Conservation (phyloP, 2,329 filamentous ascomycete genomes). For the Cercospora nicotianae region DNA sequence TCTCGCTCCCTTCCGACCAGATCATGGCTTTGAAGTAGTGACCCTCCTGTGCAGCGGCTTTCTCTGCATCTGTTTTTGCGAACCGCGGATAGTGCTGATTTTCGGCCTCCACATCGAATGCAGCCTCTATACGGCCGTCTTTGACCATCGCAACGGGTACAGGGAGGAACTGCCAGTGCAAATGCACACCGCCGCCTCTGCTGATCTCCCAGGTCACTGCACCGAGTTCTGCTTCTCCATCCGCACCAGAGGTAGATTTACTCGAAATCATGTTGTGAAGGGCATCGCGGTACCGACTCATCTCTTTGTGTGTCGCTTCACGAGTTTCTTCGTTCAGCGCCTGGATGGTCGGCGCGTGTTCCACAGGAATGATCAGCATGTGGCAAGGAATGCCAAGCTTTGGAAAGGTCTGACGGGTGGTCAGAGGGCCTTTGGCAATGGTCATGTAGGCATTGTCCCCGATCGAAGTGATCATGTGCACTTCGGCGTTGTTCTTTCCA, state of each 20-base stretch:
- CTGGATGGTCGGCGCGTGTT: conserved; percentile 74
- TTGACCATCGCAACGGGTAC: conserved; percentile 66
- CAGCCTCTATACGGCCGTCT: conserved; percentile 78
- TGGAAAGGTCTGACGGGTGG: conserved; percentile 68
- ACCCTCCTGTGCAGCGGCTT: conserved; percentile 31
- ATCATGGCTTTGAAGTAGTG: conserved; percentile 41
- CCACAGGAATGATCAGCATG: conserved; percentile 85
- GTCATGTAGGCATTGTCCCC: conserved; percentile 86
- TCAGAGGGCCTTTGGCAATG: conserved; percentile 86
- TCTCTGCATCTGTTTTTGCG: conserved; percentile 33
- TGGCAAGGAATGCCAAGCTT: conserved; percentile 77
- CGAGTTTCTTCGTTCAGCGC: conserved; percentile 60
- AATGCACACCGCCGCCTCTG: conserved; percentile 75
- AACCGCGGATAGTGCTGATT: conserved; percentile 64
- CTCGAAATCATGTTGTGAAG: conserved; percentile 72
- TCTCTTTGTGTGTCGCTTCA: conserved; percentile 69
- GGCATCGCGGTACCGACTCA: conserved; percentile 74
- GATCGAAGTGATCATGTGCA: conserved; percentile 87
- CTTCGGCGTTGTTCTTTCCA: conserved; percentile 77
- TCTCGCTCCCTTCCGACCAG: conserved; percentile 49
- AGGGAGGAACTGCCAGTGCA: conserved; percentile 92
- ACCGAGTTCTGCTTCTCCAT: conserved; percentile 62
- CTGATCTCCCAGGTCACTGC: conserved; percentile 92
- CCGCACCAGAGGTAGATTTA: conserved; percentile 37
- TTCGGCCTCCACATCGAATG: conserved; percentile 84